phyloP scores from a whole-genome alignment of 345 rosid genomes.

The Kandelia obovata region DNA sequence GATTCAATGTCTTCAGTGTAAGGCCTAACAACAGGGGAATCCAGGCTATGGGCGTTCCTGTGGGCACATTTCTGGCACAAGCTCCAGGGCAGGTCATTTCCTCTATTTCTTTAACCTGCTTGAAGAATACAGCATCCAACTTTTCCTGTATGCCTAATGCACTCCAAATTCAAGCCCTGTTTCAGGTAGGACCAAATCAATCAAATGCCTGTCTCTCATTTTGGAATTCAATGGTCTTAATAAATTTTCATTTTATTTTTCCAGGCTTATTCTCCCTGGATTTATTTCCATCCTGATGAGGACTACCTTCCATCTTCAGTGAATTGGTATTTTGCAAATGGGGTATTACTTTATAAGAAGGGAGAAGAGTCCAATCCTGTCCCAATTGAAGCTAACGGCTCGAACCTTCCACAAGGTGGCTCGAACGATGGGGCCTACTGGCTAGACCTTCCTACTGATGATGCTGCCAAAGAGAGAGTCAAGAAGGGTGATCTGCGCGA shows the following conservation, averaged over 20 bases:
- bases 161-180: conserved; percentile 41
- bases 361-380: conserved; percentile 65
- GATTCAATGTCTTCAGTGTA: conserved; percentile 37
- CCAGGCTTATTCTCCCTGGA: conserved; percentile 48
- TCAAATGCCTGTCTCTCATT: too few relatives aligned
- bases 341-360: conserved; percentile 61
- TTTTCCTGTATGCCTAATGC: conserved; percentile 59
- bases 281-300: conserved; percentile 79
- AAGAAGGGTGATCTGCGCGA: conserved; percentile 62
- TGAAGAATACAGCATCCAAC: conserved; percentile 47
- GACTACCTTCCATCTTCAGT: conserved; percentile 69
- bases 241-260: too few relatives aligned
- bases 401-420: conserved; percentile 88
- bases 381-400: conserved; percentile 45
- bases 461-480: conserved; percentile 43
- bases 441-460: conserved; percentile 69
- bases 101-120: conserved; percentile 40
- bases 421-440: conserved; percentile 66
- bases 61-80: conserved; percentile 60
- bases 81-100: conserved; percentile 2
- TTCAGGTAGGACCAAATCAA: conserved; percentile 16
- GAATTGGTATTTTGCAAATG: conserved; percentile 63
- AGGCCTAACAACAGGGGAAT: conserved; percentile 51
- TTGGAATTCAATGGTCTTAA: too few relatives aligned
- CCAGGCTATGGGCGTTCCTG: conserved; percentile 49